phyloP scores from a whole-genome alignment of 352 stramenopile species.

The Phytophthora pini region DNA sequence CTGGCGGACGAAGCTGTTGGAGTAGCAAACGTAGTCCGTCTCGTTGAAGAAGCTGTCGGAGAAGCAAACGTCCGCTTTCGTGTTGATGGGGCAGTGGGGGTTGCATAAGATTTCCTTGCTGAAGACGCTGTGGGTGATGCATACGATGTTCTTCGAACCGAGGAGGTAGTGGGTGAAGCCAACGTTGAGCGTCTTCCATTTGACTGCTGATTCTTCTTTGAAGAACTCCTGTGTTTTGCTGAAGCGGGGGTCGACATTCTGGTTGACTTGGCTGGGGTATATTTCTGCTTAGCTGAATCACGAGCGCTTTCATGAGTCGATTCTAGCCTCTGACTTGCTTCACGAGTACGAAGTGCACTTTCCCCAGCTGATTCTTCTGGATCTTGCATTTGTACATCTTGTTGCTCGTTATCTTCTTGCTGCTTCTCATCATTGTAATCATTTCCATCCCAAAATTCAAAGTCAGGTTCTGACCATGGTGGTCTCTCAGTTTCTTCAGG shows the following conservation, averaged over 20 bases:
- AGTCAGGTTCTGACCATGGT: conserved; percentile 28
- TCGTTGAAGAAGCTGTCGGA: conserved; percentile 14
- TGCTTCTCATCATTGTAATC: conserved; percentile 11
- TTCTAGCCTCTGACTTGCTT: conserved; percentile 14
- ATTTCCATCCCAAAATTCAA: conserved; percentile 26
- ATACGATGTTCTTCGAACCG: conserved; percentile 10
- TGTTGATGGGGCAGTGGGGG: conserved; percentile 14
- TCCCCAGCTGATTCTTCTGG: conserved; percentile 7
- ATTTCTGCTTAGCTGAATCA: conserved; percentile 1
- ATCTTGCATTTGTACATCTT: conserved; percentile 30
- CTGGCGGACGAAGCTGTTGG: conserved; percentile 26
- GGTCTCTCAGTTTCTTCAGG: conserved; percentile 19
- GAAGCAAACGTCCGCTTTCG: conserved; percentile 18
- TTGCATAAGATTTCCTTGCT: conserved; percentile 14
- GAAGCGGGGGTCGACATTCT: conserved; percentile 7
- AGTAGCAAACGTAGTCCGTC: conserved; percentile 21
- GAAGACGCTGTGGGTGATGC: conserved; percentile 14
- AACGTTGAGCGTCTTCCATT: conserved; percentile 9
- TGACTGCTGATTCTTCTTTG: background rate
- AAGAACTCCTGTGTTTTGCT: conserved; percentile 2
- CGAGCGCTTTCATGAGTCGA: conserved; percentile 14
- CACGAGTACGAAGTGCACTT: background rate
- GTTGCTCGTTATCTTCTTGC: conserved; percentile 1
- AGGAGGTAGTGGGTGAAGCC: conserved; percentile 16
- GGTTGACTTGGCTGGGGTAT: background rate